Evolutionary conservation across 1,284 basidiomycete genomes (phyloP).

Genomic region (Peniophora sp.): DNA sequence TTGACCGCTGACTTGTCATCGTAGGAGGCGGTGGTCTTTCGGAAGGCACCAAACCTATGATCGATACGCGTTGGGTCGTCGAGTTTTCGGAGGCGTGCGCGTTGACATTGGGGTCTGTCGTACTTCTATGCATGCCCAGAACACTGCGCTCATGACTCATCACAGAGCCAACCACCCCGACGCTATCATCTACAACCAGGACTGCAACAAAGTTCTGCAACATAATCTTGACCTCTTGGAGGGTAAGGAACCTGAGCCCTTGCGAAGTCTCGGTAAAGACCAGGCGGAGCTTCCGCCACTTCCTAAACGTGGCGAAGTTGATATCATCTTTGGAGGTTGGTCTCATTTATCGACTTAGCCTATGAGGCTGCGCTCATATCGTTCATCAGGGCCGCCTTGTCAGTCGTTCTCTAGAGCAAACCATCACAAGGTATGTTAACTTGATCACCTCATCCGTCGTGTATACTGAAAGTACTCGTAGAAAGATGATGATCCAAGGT

Average conservation of each 20-base stretch:
- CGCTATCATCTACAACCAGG: constrained; percentile 54
- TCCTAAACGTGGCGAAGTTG: constrained; percentile 52
- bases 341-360: constrained; percentile 1
- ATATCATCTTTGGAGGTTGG: constrained; percentile 65
- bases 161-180: constrained; percentile 53
- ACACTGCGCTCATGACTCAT: constrained; percentile 6
- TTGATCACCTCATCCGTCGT: neutral
- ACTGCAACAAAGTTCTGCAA: constrained; percentile 48
- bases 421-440: constrained; percentile 37
- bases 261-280: constrained; percentile 29
- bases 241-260: constrained; percentile 27
- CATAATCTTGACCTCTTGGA: constrained; percentile 43
- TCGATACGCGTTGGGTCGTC: constrained; percentile 59
- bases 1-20: constrained; percentile 4
- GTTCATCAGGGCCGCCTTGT: constrained; percentile 53
- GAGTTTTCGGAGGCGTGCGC: constrained; percentile 59
- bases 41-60: constrained; percentile 47
- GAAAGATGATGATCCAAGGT: constrained; percentile 56
- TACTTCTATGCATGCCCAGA: neutral
- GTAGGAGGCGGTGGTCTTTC: constrained; percentile 66
- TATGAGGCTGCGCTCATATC: neutral
- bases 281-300: constrained; percentile 29
- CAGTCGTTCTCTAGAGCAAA: constrained; percentile 62
- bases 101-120: constrained; percentile 44
- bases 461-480: constrained; percentile 15